Evolutionary conservation across 305 asterid species (phyloP), one percentile per base, ranked within the genome.

Genomic region (Coffea humblotiana): DNA sequence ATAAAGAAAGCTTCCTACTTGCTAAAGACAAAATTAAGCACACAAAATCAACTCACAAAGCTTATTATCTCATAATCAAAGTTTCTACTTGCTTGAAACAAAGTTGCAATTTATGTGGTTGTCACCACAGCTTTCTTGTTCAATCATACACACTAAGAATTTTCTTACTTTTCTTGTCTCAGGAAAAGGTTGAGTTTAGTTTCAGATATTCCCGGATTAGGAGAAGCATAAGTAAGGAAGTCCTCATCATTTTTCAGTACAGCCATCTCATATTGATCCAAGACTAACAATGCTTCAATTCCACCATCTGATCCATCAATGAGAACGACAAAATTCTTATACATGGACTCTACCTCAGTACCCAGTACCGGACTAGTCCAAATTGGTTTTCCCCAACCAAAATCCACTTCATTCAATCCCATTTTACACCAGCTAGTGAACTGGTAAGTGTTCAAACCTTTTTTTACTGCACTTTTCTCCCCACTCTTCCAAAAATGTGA

Each of bases 141-240:
- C n/a, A n/a, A n/a, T n/a, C n/a, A n/a, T n/a, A n/a, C n/a, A n/a
- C n/a, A n/a, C n/a, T n/a, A n/a, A n/a, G n/a, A n/a, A n/a, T n/a
- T n/a, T n/a, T n/a, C n/a, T n/a, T n/a, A n/a, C n/a, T n/a, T n/a
- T n/a, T n/a, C n/a, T n/a, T n/a, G n/a, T n/a, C n/a, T n/a, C n/a
- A n/a, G n/a, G n/a, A n/a, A n/a, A n/a, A n/a, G n/a, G n/a, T n/a
- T n/a, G n/a, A n/a, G n/a, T n/a, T n/a, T n/a, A n/a, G n/a, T n/a
- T n/a, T n/a, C n/a, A n/a, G n/a, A n/a, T n/a, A 71, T 19, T 1
- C 74, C 74, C 0, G 58, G 74, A 71, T 71, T 71, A 1, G 74
- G 54, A 40, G 74, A 71, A 71, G 56, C 74, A 71, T 45, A 71
- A 40, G 74, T 14, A 71, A 71, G 56, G 18, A 71, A 71, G 15